These are phyloP conservation scores for Gossypium schwendimanii DNA, from an alignment of 441 rosid species.

Conservation along the genomic window DNA sequence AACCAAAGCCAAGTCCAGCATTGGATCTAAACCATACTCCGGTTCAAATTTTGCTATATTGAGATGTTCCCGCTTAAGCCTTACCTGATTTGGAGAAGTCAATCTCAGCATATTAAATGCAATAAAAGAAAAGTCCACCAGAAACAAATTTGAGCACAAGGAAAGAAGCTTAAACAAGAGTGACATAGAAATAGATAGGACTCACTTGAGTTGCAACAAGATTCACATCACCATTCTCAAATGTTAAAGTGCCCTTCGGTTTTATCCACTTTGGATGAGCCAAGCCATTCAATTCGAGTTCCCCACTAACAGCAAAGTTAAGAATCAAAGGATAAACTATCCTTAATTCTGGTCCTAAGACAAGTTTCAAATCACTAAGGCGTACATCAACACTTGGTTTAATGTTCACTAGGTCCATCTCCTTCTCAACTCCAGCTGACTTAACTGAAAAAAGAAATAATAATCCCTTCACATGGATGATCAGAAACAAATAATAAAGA, in stretches of 20 bases:
- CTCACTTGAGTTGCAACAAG: conserved; percentile 96
- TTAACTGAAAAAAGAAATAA: conserved; percentile 36
- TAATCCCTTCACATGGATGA: background rate
- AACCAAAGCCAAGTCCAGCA: conserved; percentile 89
- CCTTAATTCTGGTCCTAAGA: conserved; percentile 90
- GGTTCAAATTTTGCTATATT: conserved; percentile 94
- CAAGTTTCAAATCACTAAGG: conserved; percentile 85
- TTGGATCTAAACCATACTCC: conserved; percentile 83
- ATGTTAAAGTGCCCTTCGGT: conserved; percentile 80
- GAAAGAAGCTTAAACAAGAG: conserved; percentile 7
- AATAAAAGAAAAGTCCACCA: conserved; percentile 4
- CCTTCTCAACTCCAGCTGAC: conserved; percentile 65
- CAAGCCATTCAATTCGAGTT: conserved; percentile 80
- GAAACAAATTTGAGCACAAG: conserved; percentile 4
- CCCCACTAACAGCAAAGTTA: conserved; percentile 90
- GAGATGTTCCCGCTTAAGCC: conserved; percentile 89
- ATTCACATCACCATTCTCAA: conserved; percentile 97
- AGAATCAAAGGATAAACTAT: conserved; percentile 92
- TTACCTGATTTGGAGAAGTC: conserved; percentile 50
- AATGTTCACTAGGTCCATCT: conserved; percentile 54
- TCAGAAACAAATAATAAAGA: background rate
- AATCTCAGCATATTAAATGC: conserved; percentile 3
- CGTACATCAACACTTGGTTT: conserved; percentile 84
- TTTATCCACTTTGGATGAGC: conserved; percentile 89
- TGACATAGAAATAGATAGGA: conserved; percentile 8